Conservation (phyloP, 2,329 filamentous ascomycete genomes). For the Lizonia empirigonia region DNA sequence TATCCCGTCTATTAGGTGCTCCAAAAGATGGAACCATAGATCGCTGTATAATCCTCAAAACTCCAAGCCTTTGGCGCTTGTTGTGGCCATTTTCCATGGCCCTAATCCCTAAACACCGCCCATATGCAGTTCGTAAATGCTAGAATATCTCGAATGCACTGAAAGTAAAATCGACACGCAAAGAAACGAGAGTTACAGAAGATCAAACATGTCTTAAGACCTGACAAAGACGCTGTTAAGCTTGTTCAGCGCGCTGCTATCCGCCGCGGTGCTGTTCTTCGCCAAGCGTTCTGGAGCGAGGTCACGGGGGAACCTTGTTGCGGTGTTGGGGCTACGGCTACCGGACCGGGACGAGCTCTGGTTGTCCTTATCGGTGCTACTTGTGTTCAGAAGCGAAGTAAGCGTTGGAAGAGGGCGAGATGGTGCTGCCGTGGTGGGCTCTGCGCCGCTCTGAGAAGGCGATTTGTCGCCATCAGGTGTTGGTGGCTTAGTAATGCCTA, state of each 20-base stretch:
- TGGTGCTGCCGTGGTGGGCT: constrained; percentile 32
- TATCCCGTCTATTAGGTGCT: background rate
- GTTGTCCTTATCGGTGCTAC: constrained; percentile 36
- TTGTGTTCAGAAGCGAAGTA: constrained; percentile 42
- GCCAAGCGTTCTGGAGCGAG: constrained; percentile 40
- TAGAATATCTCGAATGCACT: constrained; percentile 12
- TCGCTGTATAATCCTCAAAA: constrained; percentile 1
- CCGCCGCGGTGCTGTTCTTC: constrained; percentile 40
- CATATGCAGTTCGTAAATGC: constrained; percentile 38
- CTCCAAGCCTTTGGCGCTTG: constrained; percentile 13
- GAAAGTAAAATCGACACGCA: constrained; percentile 4
- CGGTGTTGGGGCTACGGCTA: constrained; percentile 50
- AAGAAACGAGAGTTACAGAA: constrained; percentile 4
- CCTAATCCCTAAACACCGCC: constrained; percentile 30
- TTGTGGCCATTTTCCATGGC: constrained; percentile 6
- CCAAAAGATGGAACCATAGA: background rate
- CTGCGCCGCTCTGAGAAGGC: constrained; percentile 49
- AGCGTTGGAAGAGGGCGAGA: constrained; percentile 55
- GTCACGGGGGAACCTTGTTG: constrained; percentile 37
- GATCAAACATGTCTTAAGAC: constrained; percentile 26
- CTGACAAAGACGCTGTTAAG: constrained; percentile 44
- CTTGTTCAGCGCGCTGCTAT: constrained; percentile 41
- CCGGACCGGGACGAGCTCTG: constrained; percentile 48
- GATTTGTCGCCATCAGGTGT: constrained; percentile 48
- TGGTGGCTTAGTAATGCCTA: constrained; percentile 36